Evolutionary conservation across 768 basidiomycete species (phyloP), one percentile per base, ranked within the genome.

Genomic region (Mrakia blollopis): DNA sequence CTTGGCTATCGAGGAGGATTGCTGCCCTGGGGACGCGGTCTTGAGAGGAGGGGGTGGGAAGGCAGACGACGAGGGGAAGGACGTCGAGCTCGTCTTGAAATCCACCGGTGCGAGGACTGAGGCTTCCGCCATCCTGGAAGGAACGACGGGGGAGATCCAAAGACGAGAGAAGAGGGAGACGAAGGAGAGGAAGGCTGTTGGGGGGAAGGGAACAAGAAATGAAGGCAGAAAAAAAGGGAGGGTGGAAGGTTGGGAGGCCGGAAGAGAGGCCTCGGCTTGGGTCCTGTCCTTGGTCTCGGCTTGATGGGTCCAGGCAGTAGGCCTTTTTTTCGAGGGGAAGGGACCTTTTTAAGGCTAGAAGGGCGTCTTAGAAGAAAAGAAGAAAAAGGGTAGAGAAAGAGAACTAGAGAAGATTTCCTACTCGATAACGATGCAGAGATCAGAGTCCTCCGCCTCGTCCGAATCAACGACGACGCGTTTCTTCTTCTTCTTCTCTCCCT

Each of bases 401-500:
- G 57, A 25, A 25, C 57, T 9, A 60, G 57, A 61, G 32, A 61
- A n/a, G 30, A 30, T 8, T 21, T 11, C 32, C 11, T 32, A 61
- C 6, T 61, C 60, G 10, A 28, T 10, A 28, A 61, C 60, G 60
- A 61, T 61, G 60, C 60, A 60, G 14, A 7, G 5, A 50, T 50
- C 47, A 50, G 47, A 50, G 18, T 50, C 47, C 16, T 18, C 47
- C 60, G 28, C 60, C n/a, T 61, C 60, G 60, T 61, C 60, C 32
- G 60, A 61, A 61, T 61, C 60, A 6, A 61, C 60, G 60, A 61
- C 60, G 60, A 61, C 60, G 60, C 60, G n/a, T 61, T 32, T 61
- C 39, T 68, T 37, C 35, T n/a, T 39, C 32, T 35, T 35, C 63
- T 25, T 21, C 25, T 25, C 65, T 6, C 30, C 35, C 37, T 23